Conservation (phyloP, 352 stramenopile genomes). For the Pythium rhizo-oryzae region DNA sequence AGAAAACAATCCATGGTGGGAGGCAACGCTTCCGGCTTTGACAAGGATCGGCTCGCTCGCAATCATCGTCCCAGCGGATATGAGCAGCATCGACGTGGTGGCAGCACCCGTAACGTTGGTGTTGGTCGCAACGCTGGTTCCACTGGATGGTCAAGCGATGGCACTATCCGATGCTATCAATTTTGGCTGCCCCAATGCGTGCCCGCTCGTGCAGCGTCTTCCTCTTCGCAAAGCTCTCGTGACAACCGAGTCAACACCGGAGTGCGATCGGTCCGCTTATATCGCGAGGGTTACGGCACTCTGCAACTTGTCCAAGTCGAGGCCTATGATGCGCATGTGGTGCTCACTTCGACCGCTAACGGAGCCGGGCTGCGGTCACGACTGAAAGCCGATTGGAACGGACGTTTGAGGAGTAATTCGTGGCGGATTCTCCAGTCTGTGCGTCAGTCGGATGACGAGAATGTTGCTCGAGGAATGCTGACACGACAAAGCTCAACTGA, state of each 20-base stretch:
- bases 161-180: background rate
- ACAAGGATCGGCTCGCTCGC: constrained; percentile 52
- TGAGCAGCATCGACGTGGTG: constrained; percentile 16
- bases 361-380: constrained; percentile 47
- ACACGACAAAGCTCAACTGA: constrained; percentile 67
- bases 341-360: constrained; percentile 47
- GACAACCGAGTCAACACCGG: constrained; percentile 54
- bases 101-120: constrained; percentile 31
- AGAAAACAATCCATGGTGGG: constrained; percentile 60
- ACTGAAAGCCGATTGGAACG: constrained; percentile 51
- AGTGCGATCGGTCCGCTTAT: constrained; percentile 51
- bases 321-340: constrained; percentile 51
- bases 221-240: constrained; percentile 44
- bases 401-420: constrained; percentile 37
- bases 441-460: constrained; percentile 58
- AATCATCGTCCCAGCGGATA: constrained; percentile 46
- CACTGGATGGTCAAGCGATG: constrained; percentile 10
- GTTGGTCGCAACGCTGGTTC: constrained; percentile 38
- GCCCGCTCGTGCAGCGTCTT: constrained; percentile 35
- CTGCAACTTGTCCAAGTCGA: constrained; percentile 57
- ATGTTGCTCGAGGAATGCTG: constrained; percentile 57
- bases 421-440: constrained; percentile 61
- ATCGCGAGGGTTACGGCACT: constrained; percentile 38
- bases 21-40: constrained; percentile 43
- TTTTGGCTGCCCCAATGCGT: constrained; percentile 46